phyloP scores from a whole-genome alignment of 306 rosid genomes.

The Fagus crenata region DNA sequence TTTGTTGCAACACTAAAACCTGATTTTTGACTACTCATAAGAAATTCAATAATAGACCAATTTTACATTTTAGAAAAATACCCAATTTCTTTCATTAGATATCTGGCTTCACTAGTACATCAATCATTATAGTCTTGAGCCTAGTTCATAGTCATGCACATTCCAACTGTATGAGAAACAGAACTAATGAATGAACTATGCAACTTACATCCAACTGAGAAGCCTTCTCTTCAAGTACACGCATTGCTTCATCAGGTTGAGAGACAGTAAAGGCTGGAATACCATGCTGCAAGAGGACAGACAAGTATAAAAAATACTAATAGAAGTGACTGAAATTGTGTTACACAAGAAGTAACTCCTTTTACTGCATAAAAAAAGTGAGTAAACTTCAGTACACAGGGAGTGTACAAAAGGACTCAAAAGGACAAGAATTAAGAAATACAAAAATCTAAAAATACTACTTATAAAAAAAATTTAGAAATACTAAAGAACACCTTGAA shows the following conservation, averaged over 20 bases:
- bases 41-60: slow-evolving; percentile 13
- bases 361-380: too few relatives aligned
- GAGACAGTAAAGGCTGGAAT: slow-evolving; percentile 81
- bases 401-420: not conserved
- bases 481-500: slow-evolving; percentile 65
- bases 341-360: not conserved
- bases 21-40: slow-evolving; percentile 12
- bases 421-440: too few relatives aligned
- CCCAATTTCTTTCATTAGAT: not conserved
- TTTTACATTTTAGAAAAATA: not conserved
- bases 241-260: slow-evolving; percentile 94
- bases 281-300: slow-evolving; percentile 44
- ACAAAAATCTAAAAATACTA: too few relatives aligned
- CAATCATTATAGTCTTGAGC: slow-evolving; percentile 17
- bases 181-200: slow-evolving; percentile 24
- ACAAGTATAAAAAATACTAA: slow-evolving; percentile 18
- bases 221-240: slow-evolving; percentile 77
- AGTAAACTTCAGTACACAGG: not conserved
- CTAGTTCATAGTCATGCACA: slow-evolving; percentile 18
- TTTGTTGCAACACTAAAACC: slow-evolving; percentile 20
- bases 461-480: not conserved
- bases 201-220: slow-evolving; percentile 65
- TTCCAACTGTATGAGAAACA: slow-evolving; percentile 14
- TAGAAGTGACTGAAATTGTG: slow-evolving; percentile 15
- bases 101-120: not conserved